These are phyloP conservation scores for Aspergillus sclerotioniger DNA, from an alignment of 495 filamentous ascomycete species.

Conservation along the genomic window DNA sequence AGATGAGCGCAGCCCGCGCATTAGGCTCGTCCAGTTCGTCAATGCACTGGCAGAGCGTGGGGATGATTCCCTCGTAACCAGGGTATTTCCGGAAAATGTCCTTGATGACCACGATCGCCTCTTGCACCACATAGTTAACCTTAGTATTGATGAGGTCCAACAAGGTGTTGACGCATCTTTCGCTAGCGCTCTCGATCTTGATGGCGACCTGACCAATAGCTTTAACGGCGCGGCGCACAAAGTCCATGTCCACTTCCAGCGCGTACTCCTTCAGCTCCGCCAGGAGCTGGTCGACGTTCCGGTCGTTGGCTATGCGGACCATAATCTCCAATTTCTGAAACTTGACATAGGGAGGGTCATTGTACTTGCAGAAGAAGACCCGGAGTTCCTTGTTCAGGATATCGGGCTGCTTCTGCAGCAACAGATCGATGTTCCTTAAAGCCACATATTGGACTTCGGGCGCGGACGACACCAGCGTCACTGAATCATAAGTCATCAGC, in stretches of 20 bases:
- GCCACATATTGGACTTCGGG: constrained; percentile 98
- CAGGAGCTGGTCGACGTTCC: constrained; percentile 91
- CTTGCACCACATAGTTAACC: constrained; percentile 98
- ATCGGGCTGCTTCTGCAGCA: constrained; percentile 92
- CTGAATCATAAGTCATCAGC: constrained; percentile 42
- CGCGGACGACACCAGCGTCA: constrained; percentile 91
- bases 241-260: constrained; percentile 98
- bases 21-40: constrained; percentile 96
- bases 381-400: constrained; percentile 96
- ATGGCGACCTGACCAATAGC: constrained; percentile 97
- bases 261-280: constrained; percentile 96
- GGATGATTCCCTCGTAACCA: constrained; percentile 96
- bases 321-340: constrained; percentile 98
- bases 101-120: constrained; percentile 96
- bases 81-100: constrained; percentile 98
- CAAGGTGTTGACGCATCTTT: constrained; percentile 92
- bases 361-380: constrained; percentile 99
- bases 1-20: constrained; percentile 88
- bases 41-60: constrained; percentile 92
- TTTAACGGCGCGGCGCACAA: constrained; percentile 87
- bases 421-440: constrained; percentile 89
- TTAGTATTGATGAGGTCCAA: constrained; percentile 94
- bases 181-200: constrained; percentile 91
- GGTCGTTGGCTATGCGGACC: constrained; percentile 98
- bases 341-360: constrained; percentile 97